phyloP scores from a whole-genome alignment of 164 flowering plant species.

The Houttuynia cordata region DNA sequence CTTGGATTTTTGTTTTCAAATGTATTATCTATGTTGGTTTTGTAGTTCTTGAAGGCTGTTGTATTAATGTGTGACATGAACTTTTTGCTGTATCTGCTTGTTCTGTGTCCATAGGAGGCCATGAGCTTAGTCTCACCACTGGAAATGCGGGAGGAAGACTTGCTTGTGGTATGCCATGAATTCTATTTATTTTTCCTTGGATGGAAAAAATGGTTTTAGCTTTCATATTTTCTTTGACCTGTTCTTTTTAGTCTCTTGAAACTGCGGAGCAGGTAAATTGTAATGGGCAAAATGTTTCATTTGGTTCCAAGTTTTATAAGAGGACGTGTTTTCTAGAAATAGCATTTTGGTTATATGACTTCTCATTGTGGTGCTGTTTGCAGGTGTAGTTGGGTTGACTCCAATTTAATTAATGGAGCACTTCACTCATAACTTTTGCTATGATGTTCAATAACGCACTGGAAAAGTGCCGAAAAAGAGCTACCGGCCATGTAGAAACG shows the following conservation, averaged over 20 bases:
- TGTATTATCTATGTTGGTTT: neutral
- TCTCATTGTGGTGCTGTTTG: neutral
- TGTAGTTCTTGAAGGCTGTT: neutral
- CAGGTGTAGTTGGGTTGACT: constrained; percentile 3
- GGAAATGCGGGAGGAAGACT: constrained; percentile 96
- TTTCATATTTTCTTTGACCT: neutral
- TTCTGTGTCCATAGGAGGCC: constrained; percentile 51
- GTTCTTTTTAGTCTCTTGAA: neutral
- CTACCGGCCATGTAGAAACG: neutral
- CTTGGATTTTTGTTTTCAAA: neutral
- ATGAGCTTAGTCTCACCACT: constrained; percentile 85
- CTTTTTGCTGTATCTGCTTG: neutral
- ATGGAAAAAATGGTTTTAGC: neutral
- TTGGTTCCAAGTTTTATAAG: no score
- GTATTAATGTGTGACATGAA: no score
- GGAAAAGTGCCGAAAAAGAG: neutral
- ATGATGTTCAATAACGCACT: neutral
- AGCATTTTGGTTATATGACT: neutral
- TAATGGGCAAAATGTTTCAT: no score
- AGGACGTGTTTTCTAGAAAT: no score
- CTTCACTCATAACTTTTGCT: neutral
- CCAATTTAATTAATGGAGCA: neutral
- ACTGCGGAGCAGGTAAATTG: no score
- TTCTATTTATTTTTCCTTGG: neutral
- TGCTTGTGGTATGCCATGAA: constrained; percentile 77